Conservation (phyloP, 768 basidiomycete species). For the Dictyophora rubrovolvata region DNA sequence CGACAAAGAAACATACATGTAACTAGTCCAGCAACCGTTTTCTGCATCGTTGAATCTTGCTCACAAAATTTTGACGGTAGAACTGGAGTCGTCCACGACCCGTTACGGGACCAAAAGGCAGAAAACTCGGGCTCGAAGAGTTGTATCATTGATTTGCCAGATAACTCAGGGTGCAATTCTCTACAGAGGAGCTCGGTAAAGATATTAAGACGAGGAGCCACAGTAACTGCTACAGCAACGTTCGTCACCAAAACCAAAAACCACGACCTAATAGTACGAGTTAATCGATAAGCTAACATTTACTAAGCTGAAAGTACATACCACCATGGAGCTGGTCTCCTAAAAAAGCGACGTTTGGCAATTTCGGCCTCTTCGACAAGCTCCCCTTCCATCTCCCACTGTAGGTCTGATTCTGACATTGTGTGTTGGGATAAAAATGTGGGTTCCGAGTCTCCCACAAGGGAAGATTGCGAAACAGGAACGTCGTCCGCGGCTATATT, state of each 20-base stretch:
- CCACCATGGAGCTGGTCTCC: slow-evolving; percentile 64
- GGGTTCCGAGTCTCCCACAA: no score
- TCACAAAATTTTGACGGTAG: slow-evolving; percentile 33
- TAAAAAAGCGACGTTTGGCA: slow-evolving; percentile 56
- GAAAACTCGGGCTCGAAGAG: neutral
- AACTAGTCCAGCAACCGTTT: slow-evolving; percentile 53
- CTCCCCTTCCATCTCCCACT: neutral
- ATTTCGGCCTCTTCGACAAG: neutral
- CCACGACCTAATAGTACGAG: slow-evolving; percentile 35
- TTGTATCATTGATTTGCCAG: no score
- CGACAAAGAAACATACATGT: slow-evolving; percentile 37
- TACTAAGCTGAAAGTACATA: slow-evolving; percentile 18
- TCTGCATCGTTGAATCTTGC: slow-evolving; percentile 62
- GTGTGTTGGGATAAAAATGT: no score
- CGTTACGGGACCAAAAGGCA: neutral
- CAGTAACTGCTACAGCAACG: slow-evolving; percentile 42
- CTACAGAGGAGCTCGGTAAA: slow-evolving; percentile 66
- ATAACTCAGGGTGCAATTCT: slow-evolving; percentile 45
- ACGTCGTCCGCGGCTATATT: no score
- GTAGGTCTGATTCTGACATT: neutral
- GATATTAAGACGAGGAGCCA: slow-evolving; percentile 65
- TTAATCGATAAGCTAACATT: neutral
- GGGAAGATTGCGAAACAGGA: no score
- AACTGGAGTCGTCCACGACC: neutral
- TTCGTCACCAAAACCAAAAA: slow-evolving; percentile 41